phyloP scores from a whole-genome alignment of 345 rosid genomes.

The Gynandropsis gynandra region DNA sequence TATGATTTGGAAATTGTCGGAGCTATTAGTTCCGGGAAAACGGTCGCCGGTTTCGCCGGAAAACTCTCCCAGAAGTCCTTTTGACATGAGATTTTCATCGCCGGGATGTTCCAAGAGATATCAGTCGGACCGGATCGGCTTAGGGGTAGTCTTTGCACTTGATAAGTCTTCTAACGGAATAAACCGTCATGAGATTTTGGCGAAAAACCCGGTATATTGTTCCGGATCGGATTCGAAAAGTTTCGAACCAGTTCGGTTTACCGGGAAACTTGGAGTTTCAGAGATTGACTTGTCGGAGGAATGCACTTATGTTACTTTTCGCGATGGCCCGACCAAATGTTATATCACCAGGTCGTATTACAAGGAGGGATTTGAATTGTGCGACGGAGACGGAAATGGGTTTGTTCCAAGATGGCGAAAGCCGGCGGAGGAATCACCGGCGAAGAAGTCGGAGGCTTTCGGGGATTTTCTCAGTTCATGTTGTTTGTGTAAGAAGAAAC shows the following conservation, averaged over 20 bases:
- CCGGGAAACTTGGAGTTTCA: slow-evolving; percentile 19
- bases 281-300: slow-evolving; percentile 45
- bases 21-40: slow-evolving; percentile 40
- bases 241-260: slow-evolving; percentile 27
- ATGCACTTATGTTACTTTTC: slow-evolving; percentile 57
- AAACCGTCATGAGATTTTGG: slow-evolving; percentile 24
- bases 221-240: slow-evolving; percentile 15
- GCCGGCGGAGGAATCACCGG: slow-evolving; percentile 16
- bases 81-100: slow-evolving; percentile 44
- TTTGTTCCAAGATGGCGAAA: background rate
- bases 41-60: slow-evolving; percentile 16
- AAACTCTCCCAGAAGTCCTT: slow-evolving; percentile 46
- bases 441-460: slow-evolving; percentile 1
- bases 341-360: no score
- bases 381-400: background rate
- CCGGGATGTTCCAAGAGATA: slow-evolving; percentile 43
- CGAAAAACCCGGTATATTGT: slow-evolving; percentile 21
- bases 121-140: slow-evolving; percentile 48
- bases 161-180: slow-evolving; percentile 24
- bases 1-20: slow-evolving; percentile 56
- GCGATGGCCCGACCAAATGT: slow-evolving; percentile 30
- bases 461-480: slow-evolving; percentile 46
- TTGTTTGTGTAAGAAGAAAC: slow-evolving; percentile 56
- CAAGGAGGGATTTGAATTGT: slow-evolving; percentile 28
- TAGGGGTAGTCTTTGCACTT: slow-evolving; percentile 66